Evolutionary conservation across 2,329 filamentous ascomycete genomes (phyloP).

Genomic region (Colletotrichum tabaci): DNA sequence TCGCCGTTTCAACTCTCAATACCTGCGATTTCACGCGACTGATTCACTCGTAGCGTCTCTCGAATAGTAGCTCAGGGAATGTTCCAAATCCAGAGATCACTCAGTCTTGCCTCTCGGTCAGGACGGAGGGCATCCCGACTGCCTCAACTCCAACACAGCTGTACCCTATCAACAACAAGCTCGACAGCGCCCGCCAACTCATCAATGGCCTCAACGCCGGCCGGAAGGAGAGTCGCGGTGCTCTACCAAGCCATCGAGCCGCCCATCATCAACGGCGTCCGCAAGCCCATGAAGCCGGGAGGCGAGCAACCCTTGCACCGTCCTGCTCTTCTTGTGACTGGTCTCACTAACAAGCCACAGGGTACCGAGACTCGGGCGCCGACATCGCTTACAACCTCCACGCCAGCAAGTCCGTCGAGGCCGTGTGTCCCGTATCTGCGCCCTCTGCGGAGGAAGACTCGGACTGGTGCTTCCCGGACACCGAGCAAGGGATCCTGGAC

Average conservation of each 20-base stretch:
- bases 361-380: constrained; percentile 64
- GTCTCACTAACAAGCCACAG: constrained; percentile 45
- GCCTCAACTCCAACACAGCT: no score
- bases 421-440: constrained; percentile 50
- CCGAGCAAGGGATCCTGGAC: constrained; percentile 56
- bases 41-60: no score
- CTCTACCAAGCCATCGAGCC: constrained; percentile 63
- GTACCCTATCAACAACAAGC: neutral
- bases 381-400: constrained; percentile 62
- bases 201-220: neutral
- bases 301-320: constrained; percentile 46
- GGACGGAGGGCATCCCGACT: neutral
- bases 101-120: no score
- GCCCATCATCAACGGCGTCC: constrained; percentile 61
- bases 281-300: constrained; percentile 65
- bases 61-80: neutral
- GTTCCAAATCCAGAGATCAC: neutral
- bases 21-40: neutral
- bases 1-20: no score
- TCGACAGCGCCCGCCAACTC: neutral
- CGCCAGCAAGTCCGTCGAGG: constrained; percentile 46
- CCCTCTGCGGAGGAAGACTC: constrained; percentile 50
- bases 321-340: no score
- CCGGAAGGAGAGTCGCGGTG: constrained; percentile 54
- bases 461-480: constrained; percentile 61